These are phyloP conservation scores for Macrocystidia cucumis DNA, from an alignment of 1,284 basidiomycete genomes.

Conservation along the genomic window DNA sequence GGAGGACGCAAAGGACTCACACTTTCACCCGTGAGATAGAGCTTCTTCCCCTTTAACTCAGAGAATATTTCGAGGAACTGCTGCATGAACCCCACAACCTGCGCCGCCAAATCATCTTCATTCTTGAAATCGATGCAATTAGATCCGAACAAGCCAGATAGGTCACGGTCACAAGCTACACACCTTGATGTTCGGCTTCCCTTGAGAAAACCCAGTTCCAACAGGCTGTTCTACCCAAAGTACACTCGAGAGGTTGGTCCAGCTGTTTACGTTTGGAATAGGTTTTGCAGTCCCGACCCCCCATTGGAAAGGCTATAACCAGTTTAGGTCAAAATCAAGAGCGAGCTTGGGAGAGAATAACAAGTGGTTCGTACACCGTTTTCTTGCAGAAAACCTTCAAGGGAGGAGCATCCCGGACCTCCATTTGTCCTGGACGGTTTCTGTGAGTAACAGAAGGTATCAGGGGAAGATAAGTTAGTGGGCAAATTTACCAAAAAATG, in stretches of 20 bases:
- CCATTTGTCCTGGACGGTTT: constrained; percentile 45
- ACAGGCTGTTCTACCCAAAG: constrained; percentile 83
- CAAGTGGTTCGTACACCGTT: constrained; percentile 74
- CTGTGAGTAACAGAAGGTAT: too few relatives aligned
- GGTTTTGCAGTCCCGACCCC: constrained; percentile 56
- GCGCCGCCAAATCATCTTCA: constrained; percentile 57
- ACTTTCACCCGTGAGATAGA: constrained; percentile 66
- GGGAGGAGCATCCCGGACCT: constrained; percentile 59
- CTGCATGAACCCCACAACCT: constrained; percentile 61
- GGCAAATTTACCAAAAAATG: constrained; percentile 51
- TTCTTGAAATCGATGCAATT: constrained; percentile 29
- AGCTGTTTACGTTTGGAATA: constrained; percentile 64
- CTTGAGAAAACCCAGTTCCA: constrained; percentile 76
- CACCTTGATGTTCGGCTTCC: constrained; percentile 56
- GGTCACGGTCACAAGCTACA: constrained; percentile 6
- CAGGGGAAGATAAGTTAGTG: too few relatives aligned
- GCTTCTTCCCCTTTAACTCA: constrained; percentile 62
- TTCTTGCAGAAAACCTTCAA: constrained; percentile 76
- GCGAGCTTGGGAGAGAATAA: background rate
- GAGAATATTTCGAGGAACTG: constrained; percentile 71
- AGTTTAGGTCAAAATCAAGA: background rate
- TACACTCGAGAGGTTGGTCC: constrained; percentile 78
- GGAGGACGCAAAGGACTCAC: constrained; percentile 29
- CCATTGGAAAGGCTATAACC: constrained; percentile 67
- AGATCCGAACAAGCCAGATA: constrained; percentile 2